phyloP scores from a whole-genome alignment of 202 grass and related monocot genomes.

The Schoenoplectus triqueter region DNA sequence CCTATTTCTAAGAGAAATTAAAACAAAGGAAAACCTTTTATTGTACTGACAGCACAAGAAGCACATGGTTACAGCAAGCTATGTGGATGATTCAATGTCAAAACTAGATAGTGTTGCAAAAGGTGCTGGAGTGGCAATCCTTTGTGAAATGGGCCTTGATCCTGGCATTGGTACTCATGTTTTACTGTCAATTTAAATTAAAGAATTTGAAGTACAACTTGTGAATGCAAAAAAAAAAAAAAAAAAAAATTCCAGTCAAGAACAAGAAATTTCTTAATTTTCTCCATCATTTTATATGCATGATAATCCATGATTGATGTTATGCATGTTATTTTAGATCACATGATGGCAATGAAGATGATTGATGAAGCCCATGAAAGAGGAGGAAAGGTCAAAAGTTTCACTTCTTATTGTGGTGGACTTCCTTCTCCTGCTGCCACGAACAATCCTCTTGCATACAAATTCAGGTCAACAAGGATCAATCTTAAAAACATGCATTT shows the following conservation, averaged over 20 bases:
- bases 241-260: not conserved
- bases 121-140: conserved; percentile 72
- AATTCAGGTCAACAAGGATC: conserved; percentile 68
- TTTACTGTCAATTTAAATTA: conserved; percentile 18
- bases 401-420: conserved; percentile 93
- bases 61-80: conserved; percentile 92
- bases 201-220: not conserved
- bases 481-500: conserved; percentile 28
- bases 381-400: conserved; percentile 80
- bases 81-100: conserved; percentile 93
- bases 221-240: too few relatives aligned
- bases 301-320: not conserved
- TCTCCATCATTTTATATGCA: not conserved
- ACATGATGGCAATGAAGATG: conserved; percentile 98
- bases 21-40: conserved; percentile 14
- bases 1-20: not conserved
- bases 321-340: conserved; percentile 59
- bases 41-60: conserved; percentile 62
- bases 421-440: conserved; percentile 90
- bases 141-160: conserved; percentile 99
- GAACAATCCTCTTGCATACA: conserved; percentile 91
- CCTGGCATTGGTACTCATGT: conserved; percentile 82
- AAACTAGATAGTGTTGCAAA: conserved; percentile 70
- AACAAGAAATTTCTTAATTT: conserved; percentile 10
- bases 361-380: conserved; percentile 78